A percentile compares a stretch with the other conserved stretches of the same genome.
phyloP scores from a whole-genome alignment of 176 grass and related monocot genomes.

The Panicum miliaceum region DNA sequence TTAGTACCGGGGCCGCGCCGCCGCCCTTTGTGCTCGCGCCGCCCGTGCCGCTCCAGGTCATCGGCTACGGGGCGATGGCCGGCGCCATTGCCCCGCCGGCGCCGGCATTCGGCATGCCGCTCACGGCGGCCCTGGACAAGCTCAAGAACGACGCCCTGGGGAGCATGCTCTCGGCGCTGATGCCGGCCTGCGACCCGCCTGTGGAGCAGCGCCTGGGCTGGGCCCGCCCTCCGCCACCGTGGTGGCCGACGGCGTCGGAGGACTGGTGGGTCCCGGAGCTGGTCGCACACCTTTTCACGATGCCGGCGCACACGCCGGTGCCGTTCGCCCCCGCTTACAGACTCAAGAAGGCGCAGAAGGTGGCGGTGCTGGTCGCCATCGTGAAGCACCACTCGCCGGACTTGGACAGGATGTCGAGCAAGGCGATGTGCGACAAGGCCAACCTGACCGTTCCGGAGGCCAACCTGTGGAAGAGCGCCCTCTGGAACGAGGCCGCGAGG shows the following conservation, averaged over 20 bases:
- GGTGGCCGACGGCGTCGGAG: constrained; percentile 29
- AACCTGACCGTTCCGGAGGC: neutral
- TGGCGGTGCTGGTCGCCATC: constrained; percentile 17
- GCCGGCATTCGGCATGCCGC: neutral
- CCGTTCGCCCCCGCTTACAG: neutral
- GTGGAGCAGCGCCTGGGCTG: neutral
- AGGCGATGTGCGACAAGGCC: neutral
- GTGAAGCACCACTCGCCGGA: constrained; percentile 37
- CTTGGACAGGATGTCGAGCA: neutral
- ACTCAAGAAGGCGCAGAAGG: constrained; percentile 19
- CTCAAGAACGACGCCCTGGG: neutral
- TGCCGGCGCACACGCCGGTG: neutral
- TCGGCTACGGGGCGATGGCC: neutral
- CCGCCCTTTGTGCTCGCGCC: neutral
- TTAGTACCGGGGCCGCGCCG: neutral
- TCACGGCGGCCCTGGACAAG: neutral
- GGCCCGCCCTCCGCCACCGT: neutral
- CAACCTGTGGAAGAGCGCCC: neutral
- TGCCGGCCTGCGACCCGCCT: neutral
- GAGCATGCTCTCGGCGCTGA: neutral
- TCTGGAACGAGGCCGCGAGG: neutral
- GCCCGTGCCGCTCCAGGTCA: neutral
- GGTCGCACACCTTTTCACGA: neutral
- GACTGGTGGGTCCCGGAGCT: neutral
- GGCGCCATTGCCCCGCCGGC: neutral